Conservation (phyloP, 805 yeast genomes). For the Schwanniomyces vanrijiae region DNA sequence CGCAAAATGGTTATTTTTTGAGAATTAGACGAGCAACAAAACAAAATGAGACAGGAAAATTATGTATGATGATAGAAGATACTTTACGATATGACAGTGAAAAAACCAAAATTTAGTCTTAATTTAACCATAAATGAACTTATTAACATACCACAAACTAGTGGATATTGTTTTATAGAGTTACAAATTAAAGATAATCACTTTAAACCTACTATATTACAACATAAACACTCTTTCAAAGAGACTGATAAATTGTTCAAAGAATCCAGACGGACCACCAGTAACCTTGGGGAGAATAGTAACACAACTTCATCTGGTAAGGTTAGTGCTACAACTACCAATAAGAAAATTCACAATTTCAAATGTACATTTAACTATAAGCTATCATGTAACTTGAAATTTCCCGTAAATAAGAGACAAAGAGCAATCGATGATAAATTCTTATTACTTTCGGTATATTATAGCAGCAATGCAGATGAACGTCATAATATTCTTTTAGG, state of each 20-base stretch:
- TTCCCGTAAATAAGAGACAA: constrained; percentile 39
- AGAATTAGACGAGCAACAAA: neutral
- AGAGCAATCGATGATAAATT: constrained; percentile 44
- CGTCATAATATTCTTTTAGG: constrained; percentile 57
- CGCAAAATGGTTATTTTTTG: neutral
- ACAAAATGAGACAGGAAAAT: neutral
- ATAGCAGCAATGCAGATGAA: constrained; percentile 24
- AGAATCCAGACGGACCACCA: neutral
- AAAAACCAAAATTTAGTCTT: constrained; percentile 63
- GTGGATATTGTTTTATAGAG: constrained; percentile 66
- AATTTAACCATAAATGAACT: constrained; percentile 62
- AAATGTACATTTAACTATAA: constrained; percentile 38
- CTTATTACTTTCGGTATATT: constrained; percentile 36
- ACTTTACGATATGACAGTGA: constrained; percentile 9
- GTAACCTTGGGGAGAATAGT: neutral
- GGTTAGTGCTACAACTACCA: constrained; percentile 29
- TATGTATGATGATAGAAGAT: neutral
- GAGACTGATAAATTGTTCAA: neutral
- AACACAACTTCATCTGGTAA: constrained; percentile 8
- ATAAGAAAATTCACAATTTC: constrained; percentile 36
- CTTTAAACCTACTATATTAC: neutral
- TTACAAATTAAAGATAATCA: constrained; percentile 58
- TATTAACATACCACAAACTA: constrained; percentile 79
- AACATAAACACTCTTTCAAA: neutral
- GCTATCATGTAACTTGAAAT: constrained; percentile 35